These are phyloP conservation scores for Leucogyrophana mollusca DNA, from an alignment of 768 basidiomycete genomes.

Conservation along the genomic window DNA sequence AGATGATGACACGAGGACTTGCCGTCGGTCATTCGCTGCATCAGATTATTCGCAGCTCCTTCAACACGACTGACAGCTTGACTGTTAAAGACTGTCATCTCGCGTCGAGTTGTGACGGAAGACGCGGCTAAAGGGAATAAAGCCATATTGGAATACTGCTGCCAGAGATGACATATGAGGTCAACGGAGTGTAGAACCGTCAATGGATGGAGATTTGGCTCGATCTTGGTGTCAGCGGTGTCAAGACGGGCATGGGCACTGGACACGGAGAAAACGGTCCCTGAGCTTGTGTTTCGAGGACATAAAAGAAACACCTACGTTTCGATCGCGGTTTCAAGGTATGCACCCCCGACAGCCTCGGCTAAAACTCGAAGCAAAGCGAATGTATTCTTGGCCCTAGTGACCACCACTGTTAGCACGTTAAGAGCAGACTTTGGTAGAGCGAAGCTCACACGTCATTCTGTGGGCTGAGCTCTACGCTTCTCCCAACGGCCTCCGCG, in stretches of 20 bases:
- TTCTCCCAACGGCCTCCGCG: slow-evolving; percentile 93
- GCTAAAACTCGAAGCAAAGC: slow-evolving; percentile 80
- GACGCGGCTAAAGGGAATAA: slow-evolving; percentile 83
- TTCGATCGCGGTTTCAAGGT: slow-evolving; percentile 89
- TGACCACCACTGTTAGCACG: no score
- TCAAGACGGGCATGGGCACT: slow-evolving; percentile 77
- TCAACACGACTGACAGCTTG: slow-evolving; percentile 85
- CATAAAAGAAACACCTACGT: slow-evolving; percentile 65
- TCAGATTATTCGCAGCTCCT: slow-evolving; percentile 71
- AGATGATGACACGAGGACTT: slow-evolving; percentile 20
- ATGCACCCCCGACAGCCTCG: slow-evolving; percentile 79
- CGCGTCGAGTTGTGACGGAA: slow-evolving; percentile 83
- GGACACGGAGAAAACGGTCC: no score
- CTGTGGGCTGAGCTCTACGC: slow-evolving; percentile 80
- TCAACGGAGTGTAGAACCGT: slow-evolving; percentile 69
- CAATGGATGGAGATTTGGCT: slow-evolving; percentile 76
- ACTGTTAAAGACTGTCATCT: slow-evolving; percentile 92
- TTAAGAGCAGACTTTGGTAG: slow-evolving; percentile 4
- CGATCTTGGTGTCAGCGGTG: slow-evolving; percentile 67
- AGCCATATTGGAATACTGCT: slow-evolving; percentile 91
- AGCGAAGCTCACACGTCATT: slow-evolving; percentile 73
- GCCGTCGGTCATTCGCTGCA: slow-evolving; percentile 86
- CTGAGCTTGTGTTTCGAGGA: no score
- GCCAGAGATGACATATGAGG: slow-evolving; percentile 94
- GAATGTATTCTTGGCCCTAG: slow-evolving; percentile 86